A percentile compares a stretch with the other conserved stretches of the same genome.
phyloP scores from a whole-genome alignment of 2,329 filamentous ascomycete species.

The Trichoderma atrobrunneum region DNA sequence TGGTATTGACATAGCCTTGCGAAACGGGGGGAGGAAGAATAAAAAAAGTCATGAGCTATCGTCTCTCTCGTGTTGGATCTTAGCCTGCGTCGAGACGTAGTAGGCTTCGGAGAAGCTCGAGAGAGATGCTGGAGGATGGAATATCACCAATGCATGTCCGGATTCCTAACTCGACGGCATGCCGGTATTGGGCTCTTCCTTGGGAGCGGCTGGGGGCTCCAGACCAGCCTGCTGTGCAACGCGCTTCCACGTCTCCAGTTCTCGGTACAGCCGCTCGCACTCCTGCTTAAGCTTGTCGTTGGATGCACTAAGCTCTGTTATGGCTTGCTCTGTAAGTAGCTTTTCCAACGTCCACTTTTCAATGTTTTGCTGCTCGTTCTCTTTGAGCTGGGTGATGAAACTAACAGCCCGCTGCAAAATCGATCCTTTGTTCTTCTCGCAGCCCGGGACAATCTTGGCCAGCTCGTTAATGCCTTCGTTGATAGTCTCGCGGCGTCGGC shows the following conservation, averaged over 20 bases:
- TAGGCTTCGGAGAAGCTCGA: not conserved
- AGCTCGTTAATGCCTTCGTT: constrained; percentile 99
- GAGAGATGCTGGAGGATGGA: constrained; percentile 16
- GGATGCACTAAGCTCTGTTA: constrained; percentile 79
- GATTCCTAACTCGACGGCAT: constrained; percentile 31
- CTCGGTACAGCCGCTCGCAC: constrained; percentile 72
- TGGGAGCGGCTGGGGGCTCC: constrained; percentile 37
- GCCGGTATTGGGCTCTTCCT: constrained; percentile 33
- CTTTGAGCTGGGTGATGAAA: constrained; percentile 91
- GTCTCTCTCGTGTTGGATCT: not conserved
- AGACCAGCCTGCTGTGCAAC: constrained; percentile 60
- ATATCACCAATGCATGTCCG: constrained; percentile 21
- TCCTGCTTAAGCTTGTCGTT: constrained; percentile 85
- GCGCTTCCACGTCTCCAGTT: constrained; percentile 77
- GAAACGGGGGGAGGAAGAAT: not conserved
- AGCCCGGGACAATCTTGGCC: constrained; percentile 94
- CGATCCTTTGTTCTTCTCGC: constrained; percentile 98
- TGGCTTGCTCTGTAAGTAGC: constrained; percentile 82
- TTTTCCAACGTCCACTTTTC: constrained; percentile 94
- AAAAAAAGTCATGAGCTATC: not conserved
- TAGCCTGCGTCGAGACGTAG: not conserved
- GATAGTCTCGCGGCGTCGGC: constrained; percentile 93
- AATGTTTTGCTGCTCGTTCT: constrained; percentile 90
- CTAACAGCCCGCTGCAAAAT: constrained; percentile 90
- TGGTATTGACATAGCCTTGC: constrained; percentile 5